phyloP scores from a whole-genome alignment of 2,329 filamentous ascomycete genomes.

The Clonostachys byssicola region DNA sequence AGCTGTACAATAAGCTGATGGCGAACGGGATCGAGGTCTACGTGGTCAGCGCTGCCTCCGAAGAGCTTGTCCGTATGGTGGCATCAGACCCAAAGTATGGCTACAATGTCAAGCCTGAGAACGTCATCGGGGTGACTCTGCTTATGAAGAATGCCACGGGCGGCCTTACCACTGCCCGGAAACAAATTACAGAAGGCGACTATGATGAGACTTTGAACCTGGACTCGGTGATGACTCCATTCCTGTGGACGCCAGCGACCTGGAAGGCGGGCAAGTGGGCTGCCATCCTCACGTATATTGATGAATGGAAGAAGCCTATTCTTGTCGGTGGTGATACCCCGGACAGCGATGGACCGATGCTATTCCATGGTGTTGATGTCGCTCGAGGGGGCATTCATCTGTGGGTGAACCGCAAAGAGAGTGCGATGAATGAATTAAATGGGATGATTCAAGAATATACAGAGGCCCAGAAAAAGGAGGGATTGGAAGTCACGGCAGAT shows the following conservation, averaged over 20 bases:
- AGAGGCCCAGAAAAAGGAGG: constrained; percentile 23
- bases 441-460: constrained; percentile 28
- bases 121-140: constrained; percentile 36
- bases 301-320: constrained; percentile 35
- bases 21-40: constrained; percentile 36
- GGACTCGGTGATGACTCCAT: constrained; percentile 30
- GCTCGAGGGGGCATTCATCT: constrained; percentile 32
- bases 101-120: constrained; percentile 36
- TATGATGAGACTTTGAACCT: constrained; percentile 29
- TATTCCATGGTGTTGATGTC: constrained; percentile 37
- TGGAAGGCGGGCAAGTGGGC: constrained; percentile 40
- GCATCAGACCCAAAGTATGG: constrained; percentile 37
- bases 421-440: constrained; percentile 24
- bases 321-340: constrained; percentile 37
- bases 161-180: constrained; percentile 21
- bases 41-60: constrained; percentile 32
- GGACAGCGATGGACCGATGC: constrained; percentile 35
- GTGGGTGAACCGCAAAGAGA: constrained; percentile 32
- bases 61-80: constrained; percentile 40
- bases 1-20: constrained; percentile 37
- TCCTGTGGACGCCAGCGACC: constrained; percentile 34
- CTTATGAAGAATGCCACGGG: constrained; percentile 22
- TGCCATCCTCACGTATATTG: constrained; percentile 34
- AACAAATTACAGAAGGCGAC: constrained; percentile 28
- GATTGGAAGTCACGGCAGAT: constrained; percentile 30